phyloP scores from a whole-genome alignment of 805 yeast genomes.

The Starmerella cellae region DNA sequence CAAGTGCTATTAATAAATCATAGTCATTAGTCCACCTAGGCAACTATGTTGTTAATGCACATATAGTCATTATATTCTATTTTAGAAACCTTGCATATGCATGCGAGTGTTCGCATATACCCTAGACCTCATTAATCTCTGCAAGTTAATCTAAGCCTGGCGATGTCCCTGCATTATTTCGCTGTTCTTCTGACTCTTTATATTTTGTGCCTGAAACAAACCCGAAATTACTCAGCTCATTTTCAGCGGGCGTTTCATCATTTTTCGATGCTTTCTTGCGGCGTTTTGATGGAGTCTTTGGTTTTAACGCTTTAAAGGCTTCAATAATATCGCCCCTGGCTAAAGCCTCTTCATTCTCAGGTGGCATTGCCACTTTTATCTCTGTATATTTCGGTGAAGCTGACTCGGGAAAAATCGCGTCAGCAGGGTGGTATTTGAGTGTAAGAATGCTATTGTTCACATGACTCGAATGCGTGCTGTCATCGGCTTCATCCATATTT shows the following conservation, averaged over 20 bases:
- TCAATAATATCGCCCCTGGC: conserved; percentile 16
- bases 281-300: background rate
- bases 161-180: too few species aligned
- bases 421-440: conserved; percentile 37
- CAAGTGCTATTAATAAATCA: too few species aligned
- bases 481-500: conserved; percentile 26
- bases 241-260: background rate
- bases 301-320: conserved; percentile 13
- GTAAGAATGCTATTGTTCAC: conserved; percentile 20
- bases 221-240: background rate
- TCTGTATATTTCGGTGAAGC: conserved; percentile 45
- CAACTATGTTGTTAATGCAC: too few species aligned
- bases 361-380: conserved; percentile 50
- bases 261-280: background rate
- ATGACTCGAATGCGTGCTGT: conserved; percentile 18
- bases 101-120: too few species aligned
- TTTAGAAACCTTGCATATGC: too few species aligned
- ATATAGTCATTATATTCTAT: too few species aligned
- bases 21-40: too few species aligned
- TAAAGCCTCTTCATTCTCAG: conserved; percentile 41
- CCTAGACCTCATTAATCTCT: background rate
- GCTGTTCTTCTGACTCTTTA: background rate
- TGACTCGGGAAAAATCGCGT: conserved; percentile 53
- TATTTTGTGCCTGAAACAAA: background rate
- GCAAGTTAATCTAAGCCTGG: background rate